phyloP scores from a whole-genome alignment of 495 filamentous ascomycete genomes.

The Xeromyces bisporus region DNA sequence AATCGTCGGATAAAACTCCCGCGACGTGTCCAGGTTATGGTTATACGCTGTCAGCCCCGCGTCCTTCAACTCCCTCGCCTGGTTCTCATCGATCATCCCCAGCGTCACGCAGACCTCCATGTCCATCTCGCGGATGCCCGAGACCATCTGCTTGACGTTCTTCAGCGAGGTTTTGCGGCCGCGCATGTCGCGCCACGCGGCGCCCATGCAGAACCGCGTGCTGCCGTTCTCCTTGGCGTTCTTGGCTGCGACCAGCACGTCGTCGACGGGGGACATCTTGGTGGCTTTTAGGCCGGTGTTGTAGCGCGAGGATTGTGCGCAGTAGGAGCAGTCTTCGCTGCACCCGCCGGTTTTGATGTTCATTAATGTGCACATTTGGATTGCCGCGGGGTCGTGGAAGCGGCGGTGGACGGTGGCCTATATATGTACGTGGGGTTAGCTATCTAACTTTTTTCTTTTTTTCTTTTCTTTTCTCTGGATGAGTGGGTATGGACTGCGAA shows the following conservation, averaged over 20 bases:
- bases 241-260: slow-evolving; percentile 56
- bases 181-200: slow-evolving; percentile 82
- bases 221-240: slow-evolving; percentile 64
- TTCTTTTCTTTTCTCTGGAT: background rate
- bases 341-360: slow-evolving; percentile 92
- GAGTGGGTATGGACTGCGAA: no score
- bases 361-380: slow-evolving; percentile 84
- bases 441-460: background rate
- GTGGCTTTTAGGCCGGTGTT: slow-evolving; percentile 61
- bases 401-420: slow-evolving; percentile 59
- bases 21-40: slow-evolving; percentile 76
- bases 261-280: slow-evolving; percentile 58
- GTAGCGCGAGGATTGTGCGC: slow-evolving; percentile 70
- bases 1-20: slow-evolving; percentile 65
- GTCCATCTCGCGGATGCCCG: slow-evolving; percentile 55
- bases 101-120: slow-evolving; percentile 83
- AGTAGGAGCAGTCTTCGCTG: slow-evolving; percentile 77
- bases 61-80: slow-evolving; percentile 63
- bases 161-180: slow-evolving; percentile 62
- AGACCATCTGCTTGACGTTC: slow-evolving; percentile 68
- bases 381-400: slow-evolving; percentile 60
- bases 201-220: slow-evolving; percentile 84
- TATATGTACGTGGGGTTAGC: background rate
- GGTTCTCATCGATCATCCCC: slow-evolving; percentile 66
- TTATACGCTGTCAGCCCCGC: slow-evolving; percentile 79